These are phyloP conservation scores for Taxillus chinensis DNA, from an alignment of 164 flowering plant genomes.

Conservation along the genomic window DNA sequence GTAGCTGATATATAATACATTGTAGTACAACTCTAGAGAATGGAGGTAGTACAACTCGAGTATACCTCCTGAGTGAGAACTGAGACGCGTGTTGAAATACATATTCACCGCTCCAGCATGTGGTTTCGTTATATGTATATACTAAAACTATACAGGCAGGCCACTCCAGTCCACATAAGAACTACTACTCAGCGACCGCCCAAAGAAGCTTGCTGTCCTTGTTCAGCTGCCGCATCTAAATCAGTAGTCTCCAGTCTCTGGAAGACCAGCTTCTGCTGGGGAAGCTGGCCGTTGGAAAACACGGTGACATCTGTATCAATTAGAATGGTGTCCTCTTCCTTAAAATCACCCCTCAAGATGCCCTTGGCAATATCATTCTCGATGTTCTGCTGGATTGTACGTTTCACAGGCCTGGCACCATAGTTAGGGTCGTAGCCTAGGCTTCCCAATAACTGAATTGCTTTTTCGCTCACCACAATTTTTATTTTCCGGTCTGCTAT, in stretches of 20 bases:
- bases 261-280: conserved; percentile 77
- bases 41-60: too few relatives aligned
- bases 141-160: too few relatives aligned
- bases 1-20: too few relatives aligned
- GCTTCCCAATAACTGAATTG: conserved; percentile 63
- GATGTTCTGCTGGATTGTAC: conserved; percentile 84
- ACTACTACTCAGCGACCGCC: conserved; percentile 2
- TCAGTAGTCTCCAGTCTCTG: conserved; percentile 29
- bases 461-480: conserved; percentile 63
- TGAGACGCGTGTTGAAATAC: too few relatives aligned
- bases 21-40: too few relatives aligned
- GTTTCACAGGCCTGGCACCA: conserved; percentile 94
- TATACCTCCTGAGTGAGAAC: too few relatives aligned
- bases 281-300: conserved; percentile 76
- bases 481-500: conserved; percentile 73
- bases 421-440: conserved; percentile 95
- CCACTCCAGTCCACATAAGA: too few relatives aligned
- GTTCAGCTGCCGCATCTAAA: conserved; percentile 20
- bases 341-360: conserved; percentile 84
- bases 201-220: conserved; percentile 31
- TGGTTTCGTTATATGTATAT: too few relatives aligned
- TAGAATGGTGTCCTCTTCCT: conserved; percentile 68
- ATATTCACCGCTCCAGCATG: too few relatives aligned
- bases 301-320: conserved; percentile 81
- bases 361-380: conserved; percentile 96